These are phyloP conservation scores for Arthrobotrys conoides DNA, from an alignment of 2,329 filamentous ascomycete species.

Conservation along the genomic window DNA sequence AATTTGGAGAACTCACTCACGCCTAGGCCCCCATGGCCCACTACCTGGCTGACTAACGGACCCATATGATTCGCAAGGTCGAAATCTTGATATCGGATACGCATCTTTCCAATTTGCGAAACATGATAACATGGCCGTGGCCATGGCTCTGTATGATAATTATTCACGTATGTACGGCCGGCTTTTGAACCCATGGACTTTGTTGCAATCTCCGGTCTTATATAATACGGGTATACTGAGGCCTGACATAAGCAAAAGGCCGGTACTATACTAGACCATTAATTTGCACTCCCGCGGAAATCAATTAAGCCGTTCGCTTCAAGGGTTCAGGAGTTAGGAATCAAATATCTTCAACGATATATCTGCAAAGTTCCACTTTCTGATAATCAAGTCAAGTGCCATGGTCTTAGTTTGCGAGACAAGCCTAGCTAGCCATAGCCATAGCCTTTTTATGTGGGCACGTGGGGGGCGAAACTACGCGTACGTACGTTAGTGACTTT, in stretches of 20 bases:
- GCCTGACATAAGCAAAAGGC: slow-evolving; percentile 30
- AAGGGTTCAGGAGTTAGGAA: neutral
- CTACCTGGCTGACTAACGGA: slow-evolving; percentile 35
- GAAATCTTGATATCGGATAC: no score
- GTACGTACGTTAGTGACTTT: no score
- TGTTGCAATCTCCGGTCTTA: slow-evolving; percentile 35
- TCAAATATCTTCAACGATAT: no score
- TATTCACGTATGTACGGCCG: no score
- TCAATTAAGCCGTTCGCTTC: neutral
- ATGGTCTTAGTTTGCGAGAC: no score
- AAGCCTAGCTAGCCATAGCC: no score
- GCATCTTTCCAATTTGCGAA: slow-evolving; percentile 47
- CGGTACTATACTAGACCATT: neutral
- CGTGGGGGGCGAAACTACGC: no score
- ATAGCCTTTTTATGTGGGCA: no score
- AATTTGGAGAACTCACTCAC: neutral
- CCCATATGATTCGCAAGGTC: slow-evolving; percentile 19
- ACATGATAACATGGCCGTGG: slow-evolving; percentile 44
- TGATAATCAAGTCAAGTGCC: no score
- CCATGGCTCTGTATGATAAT: slow-evolving; percentile 12
- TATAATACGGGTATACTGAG: slow-evolving; percentile 16
- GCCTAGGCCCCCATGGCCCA: neutral
- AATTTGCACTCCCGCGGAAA: neutral
- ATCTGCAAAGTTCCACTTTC: no score
- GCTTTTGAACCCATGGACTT: slow-evolving; percentile 21